Percentiles rank a stretch among this genome's conserved stretches.
Conservation (phyloP, 1,284 basidiomycete genomes). For the Meira miltonrushii region DNA sequence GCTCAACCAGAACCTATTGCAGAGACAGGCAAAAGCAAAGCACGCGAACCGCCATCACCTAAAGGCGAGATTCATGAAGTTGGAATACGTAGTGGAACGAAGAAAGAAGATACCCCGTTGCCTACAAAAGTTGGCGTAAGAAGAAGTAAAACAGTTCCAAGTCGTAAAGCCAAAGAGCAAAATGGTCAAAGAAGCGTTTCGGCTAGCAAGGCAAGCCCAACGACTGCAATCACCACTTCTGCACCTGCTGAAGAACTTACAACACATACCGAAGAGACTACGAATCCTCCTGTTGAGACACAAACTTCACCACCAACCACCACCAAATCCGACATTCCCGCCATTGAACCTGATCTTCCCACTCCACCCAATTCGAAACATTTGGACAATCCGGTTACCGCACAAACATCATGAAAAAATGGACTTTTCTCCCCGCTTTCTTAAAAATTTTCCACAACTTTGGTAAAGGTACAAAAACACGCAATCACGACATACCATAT, state of each 20-base stretch:
- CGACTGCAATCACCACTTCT: neutral
- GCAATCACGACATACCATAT: neutral
- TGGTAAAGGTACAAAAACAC: neutral
- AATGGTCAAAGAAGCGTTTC: neutral
- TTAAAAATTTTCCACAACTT: neutral
- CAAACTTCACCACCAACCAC: neutral
- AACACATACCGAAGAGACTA: neutral
- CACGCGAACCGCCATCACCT: neutral
- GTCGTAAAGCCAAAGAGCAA: conserved; percentile 1
- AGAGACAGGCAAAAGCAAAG: too few species aligned
- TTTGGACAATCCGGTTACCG: neutral
- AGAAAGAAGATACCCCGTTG: too few species aligned
- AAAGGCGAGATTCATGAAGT: conserved; percentile 4
- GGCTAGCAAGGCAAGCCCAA: neutral
- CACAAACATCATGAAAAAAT: neutral
- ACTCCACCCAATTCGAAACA: neutral
- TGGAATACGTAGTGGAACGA: neutral
- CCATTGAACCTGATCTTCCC: conserved; percentile 2
- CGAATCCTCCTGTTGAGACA: neutral
- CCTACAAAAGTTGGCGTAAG: neutral
- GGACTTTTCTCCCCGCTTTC: neutral
- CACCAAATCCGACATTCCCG: neutral
- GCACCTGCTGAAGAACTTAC: neutral
- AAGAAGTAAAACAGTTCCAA: conserved; percentile 3
- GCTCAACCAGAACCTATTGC: too few species aligned